phyloP scores from a whole-genome alignment of 495 filamentous ascomycete species.

The Neurospora sp. region DNA sequence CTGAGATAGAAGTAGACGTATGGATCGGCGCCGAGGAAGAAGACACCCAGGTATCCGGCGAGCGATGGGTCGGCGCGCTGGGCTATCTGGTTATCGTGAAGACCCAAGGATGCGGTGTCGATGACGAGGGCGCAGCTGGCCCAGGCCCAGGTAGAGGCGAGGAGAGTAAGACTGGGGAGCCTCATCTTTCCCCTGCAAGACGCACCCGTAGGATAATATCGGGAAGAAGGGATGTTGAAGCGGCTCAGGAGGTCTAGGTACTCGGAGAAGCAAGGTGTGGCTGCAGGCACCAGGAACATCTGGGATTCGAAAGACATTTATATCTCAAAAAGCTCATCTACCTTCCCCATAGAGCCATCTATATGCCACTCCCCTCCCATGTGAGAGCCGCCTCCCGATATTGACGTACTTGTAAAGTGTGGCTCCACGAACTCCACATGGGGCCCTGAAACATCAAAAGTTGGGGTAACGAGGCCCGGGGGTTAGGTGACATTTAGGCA shows the following conservation, averaged over 20 bases:
- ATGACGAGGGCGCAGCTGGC: not conserved
- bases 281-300: not conserved
- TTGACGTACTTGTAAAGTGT: not conserved
- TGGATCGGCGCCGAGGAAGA: conserved; percentile 43
- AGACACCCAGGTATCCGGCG: conserved; percentile 39
- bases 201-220: not conserved
- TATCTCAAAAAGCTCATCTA: not conserved
- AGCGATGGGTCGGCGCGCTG: conserved; percentile 29
- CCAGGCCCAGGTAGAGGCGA: not conserved
- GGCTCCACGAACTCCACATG: not conserved
- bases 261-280: not conserved
- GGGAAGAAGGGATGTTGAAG: not conserved
- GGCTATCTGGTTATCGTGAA: conserved; percentile 5
- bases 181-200: not conserved
- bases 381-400: not conserved
- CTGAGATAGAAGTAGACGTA: conserved; percentile 45
- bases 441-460: not conserved
- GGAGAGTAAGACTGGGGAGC: not conserved
- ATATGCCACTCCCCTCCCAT: not conserved
- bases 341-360: not conserved
- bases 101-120: not conserved
- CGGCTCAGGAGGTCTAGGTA: not conserved
- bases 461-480: not conserved
- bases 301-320: not conserved
- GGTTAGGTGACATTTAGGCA: not conserved